Evolutionary conservation across 2,329 filamentous ascomycete species (phyloP).

Genomic region (Epichloe coenophiala): DNA sequence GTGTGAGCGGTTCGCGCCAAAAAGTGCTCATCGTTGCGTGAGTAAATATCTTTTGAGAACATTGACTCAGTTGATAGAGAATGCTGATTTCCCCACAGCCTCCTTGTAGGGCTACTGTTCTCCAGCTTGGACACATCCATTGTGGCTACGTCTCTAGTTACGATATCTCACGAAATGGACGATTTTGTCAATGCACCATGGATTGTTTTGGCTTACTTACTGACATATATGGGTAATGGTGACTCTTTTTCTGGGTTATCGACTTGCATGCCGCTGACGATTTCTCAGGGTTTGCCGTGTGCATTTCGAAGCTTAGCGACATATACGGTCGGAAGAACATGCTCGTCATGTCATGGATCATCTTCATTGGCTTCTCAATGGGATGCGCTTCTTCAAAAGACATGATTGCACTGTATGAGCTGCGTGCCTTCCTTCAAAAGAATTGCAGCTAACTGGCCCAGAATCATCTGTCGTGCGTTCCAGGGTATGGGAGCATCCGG

Average conservation of each 20-base stretch:
- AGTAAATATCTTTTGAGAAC: not conserved
- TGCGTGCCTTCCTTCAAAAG: not conserved
- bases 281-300: conserved; percentile 37
- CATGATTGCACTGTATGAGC: conserved; percentile 37
- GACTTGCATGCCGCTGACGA: conserved; percentile 3
- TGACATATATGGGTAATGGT: conserved; percentile 39
- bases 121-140: conserved; percentile 45
- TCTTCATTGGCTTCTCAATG: conserved; percentile 42
- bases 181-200: conserved; percentile 40
- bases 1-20: conserved; percentile 12
- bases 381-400: conserved; percentile 35
- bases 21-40: conserved; percentile 23
- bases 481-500: conserved; percentile 49
- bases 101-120: conserved; percentile 40
- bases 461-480: conserved; percentile 44
- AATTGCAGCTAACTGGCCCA: conserved; percentile 17
- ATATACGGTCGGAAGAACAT: conserved; percentile 42
- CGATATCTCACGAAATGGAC: conserved; percentile 37
- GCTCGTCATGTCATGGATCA: conserved; percentile 35
- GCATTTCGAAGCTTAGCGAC: conserved; percentile 45
- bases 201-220: conserved; percentile 41
- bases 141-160: conserved; percentile 43
- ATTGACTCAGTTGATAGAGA: not conserved
- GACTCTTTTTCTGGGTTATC: not conserved
- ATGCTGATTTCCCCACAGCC: conserved; percentile 17